Conservation (phyloP, 768 basidiomycete species). For the Rhodotorula diobovata region DNA sequence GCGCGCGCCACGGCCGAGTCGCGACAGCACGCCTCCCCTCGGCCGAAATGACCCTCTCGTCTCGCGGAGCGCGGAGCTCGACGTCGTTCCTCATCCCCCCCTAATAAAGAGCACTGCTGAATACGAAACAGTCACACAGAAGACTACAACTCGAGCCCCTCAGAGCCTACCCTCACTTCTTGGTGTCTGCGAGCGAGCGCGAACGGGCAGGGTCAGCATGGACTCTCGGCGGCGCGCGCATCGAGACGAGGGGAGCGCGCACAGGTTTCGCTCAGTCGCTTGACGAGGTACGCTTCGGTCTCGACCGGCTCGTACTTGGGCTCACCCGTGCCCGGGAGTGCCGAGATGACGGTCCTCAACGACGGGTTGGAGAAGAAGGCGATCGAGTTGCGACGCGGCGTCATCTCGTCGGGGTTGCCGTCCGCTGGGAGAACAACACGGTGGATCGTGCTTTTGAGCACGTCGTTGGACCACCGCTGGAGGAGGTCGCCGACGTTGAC, state of each 20-base stretch:
- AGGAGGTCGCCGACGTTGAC: slow-evolving; percentile 42
- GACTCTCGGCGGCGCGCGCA: background rate
- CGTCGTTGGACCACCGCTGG: slow-evolving; percentile 45
- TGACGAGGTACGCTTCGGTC: slow-evolving; percentile 38
- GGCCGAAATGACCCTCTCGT: too few relatives aligned
- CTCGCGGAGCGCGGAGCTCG: too few relatives aligned
- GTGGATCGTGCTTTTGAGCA: slow-evolving; percentile 45
- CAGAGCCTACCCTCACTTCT: too few relatives aligned
- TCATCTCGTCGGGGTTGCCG: slow-evolving; percentile 41
- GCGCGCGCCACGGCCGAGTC: too few relatives aligned
- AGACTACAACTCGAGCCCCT: too few relatives aligned
- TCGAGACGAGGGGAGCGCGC: background rate
- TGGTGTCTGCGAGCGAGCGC: too few relatives aligned
- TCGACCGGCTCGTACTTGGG: slow-evolving; percentile 55
- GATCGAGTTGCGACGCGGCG: slow-evolving; percentile 59
- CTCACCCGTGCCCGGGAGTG: slow-evolving; percentile 55
- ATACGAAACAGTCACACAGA: too few relatives aligned
- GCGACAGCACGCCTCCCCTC: too few relatives aligned
- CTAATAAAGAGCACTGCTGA: too few relatives aligned
- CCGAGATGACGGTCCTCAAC: slow-evolving; percentile 52
- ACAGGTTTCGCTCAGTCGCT: slow-evolving; percentile 22
- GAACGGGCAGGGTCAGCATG: too few relatives aligned
- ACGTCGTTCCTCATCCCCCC: too few relatives aligned
- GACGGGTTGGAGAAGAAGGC: slow-evolving; percentile 52
- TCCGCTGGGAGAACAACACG: slow-evolving; percentile 44